These are phyloP conservation scores for Carex scoparia DNA, from an alignment of 176 grass and related monocot species.

Conservation along the genomic window DNA sequence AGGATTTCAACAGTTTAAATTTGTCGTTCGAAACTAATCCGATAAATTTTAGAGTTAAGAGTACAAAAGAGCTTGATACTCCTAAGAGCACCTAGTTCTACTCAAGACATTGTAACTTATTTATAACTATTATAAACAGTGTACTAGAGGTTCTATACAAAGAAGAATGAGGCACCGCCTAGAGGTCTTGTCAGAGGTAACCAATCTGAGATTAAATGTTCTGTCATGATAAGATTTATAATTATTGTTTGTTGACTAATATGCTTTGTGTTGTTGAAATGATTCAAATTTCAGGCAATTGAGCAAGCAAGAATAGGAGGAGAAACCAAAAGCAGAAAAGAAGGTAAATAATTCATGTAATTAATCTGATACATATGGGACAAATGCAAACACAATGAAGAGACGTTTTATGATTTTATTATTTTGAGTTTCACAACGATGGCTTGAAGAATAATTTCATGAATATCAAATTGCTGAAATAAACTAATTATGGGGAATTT, in stretches of 20 bases:
- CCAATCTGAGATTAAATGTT: background rate
- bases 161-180: constrained; percentile 58
- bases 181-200: constrained; percentile 54
- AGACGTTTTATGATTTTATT: background rate
- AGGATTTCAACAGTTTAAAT: too few relatives aligned
- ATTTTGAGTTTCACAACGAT: background rate
- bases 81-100: too few relatives aligned
- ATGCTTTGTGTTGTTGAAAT: constrained; percentile 1
- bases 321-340: constrained; percentile 16
- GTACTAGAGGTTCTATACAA: constrained; percentile 68
- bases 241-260: background rate
- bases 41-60: too few relatives aligned
- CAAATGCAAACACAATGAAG: background rate
- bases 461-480: background rate
- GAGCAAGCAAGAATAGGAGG: constrained; percentile 43
- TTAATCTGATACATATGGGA: background rate
- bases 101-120: background rate
- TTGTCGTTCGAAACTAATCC: too few relatives aligned
- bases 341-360: constrained; percentile 25
- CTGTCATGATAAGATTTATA: background rate
- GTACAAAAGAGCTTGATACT: too few relatives aligned
- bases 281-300: constrained; percentile 40
- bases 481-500: background rate
- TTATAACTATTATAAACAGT: constrained; percentile 30
- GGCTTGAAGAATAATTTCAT: background rate